Evolutionary conservation across 805 yeast species (phyloP), one percentile per base, ranked within the genome.

Genomic region (Candida xiaguanensis): DNA sequence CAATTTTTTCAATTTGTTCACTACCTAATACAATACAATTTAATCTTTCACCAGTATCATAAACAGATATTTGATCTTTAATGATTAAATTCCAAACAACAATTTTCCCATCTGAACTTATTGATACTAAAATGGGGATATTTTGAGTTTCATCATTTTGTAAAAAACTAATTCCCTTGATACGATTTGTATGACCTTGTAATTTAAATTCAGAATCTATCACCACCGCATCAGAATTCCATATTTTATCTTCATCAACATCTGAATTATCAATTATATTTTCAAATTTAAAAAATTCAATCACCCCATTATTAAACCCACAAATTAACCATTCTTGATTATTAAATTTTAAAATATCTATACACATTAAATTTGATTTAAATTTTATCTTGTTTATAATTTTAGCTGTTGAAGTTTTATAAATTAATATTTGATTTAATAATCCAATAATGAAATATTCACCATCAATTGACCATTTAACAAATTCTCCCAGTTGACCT

Each of bases 71-170:
- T 59, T 89, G 95, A 52, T 86, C 95, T 51, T 74, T 72, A 2
- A 66, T 52, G 2, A 49, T 31, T 14, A 69, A 47, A 56, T 90
- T 84, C 96, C 97, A 91, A 2, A 91, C 85, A 6, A 93, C 95
- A 38, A 91, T 82, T 52, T 78, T 85, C 18, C 98, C 98, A 60
- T 91, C 98, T 0, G 97, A 86, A 0, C 96, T 86, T 9, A 89
- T 86, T 2, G 95, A 83, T 0, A 86, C 74, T 53, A 93, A 60
- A 53, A 74, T 84, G 4, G 70, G 69, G 16, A 55, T 47, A 18
- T 48, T 52, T 31, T 45, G 40, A 19, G 70, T 58, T 14, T 65
- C 70, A 3, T 72, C 67, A 26, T 67, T 63, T 18, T 53, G 49
- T 51, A 72, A 74, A 34, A 80, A 67, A 14, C 79, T 65, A 49